phyloP scores from a whole-genome alignment of 2,329 filamentous ascomycete genomes.

The Paradendryphiella salina region DNA sequence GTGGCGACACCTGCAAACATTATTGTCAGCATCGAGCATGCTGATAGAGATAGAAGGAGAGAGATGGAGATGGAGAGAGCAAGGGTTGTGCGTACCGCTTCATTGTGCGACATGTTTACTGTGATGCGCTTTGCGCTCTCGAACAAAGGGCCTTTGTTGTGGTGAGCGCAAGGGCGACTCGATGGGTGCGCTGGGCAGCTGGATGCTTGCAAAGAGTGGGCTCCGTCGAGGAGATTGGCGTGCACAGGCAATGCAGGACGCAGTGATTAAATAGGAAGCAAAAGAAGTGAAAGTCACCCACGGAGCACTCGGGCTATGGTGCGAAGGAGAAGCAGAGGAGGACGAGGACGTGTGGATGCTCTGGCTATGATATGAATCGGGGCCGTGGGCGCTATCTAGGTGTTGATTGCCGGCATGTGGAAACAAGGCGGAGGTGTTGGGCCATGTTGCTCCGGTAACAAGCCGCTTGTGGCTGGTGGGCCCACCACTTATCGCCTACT shows the following conservation, averaged over 20 bases:
- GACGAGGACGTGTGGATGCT: conserved; percentile 29
- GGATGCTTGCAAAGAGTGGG: conserved; percentile 43
- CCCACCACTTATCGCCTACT: neutral
- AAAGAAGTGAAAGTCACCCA: conserved; percentile 33
- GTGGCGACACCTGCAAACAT: conserved; percentile 67
- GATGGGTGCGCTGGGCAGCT: conserved; percentile 8
- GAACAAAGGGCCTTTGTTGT: conserved; percentile 7
- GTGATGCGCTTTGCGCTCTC: conserved; percentile 11
- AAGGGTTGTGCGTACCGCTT: conserved; percentile 47
- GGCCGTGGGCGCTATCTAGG: conserved; percentile 21
- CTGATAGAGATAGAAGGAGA: neutral
- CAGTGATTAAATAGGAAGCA: conserved; percentile 21
- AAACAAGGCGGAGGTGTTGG: conserved; percentile 15
- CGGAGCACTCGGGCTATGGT: conserved; percentile 35
- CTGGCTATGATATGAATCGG: conserved; percentile 24
- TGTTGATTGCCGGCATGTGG: conserved; percentile 34
- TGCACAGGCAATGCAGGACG: conserved; percentile 21
- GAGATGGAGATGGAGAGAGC: neutral
- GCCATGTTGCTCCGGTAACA: conserved; percentile 28
- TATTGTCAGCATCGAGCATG: conserved; percentile 13
- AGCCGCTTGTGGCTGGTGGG: conserved; percentile 10
- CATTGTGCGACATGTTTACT: conserved; percentile 46
- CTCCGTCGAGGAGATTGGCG: conserved; percentile 32
- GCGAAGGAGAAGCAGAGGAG: conserved; percentile 34
- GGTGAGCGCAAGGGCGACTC: neutral